Evolutionary conservation across 495 filamentous ascomycete species (phyloP).

Genomic region (Amphirosellinia nigrospora): DNA sequence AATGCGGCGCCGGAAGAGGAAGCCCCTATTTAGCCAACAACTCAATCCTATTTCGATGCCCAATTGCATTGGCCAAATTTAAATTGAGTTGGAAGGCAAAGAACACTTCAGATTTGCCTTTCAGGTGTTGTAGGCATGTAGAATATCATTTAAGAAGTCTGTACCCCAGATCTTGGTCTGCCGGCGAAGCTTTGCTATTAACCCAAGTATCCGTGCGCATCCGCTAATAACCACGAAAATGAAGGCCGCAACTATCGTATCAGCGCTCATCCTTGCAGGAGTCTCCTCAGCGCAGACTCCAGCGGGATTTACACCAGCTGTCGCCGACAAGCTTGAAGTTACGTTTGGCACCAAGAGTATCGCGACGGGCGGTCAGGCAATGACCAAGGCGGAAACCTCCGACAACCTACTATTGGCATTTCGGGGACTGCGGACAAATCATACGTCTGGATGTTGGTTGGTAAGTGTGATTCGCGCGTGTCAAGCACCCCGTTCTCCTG

Average conservation of each 20-base stretch:
- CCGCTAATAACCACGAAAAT: constrained; percentile 26
- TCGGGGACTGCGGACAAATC: constrained; percentile 43
- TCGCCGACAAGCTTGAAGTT: constrained; percentile 50
- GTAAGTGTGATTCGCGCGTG: constrained; percentile 29
- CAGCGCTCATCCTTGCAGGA: constrained; percentile 32
- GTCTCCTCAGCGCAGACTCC: constrained; percentile 49
- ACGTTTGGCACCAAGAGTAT: constrained; percentile 49
- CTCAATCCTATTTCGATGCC: neutral
- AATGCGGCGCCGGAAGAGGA: constrained; percentile 8
- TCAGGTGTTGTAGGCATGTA: neutral
- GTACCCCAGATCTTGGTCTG: neutral
- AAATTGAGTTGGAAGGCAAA: constrained; percentile 8
- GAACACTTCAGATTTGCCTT: too few relatives aligned
- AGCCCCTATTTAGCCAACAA: constrained; percentile 19
- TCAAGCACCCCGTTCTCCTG: neutral
- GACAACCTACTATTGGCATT: constrained; percentile 51
- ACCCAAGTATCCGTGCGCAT: neutral
- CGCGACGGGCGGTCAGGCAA: constrained; percentile 43
- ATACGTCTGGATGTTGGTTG: constrained; percentile 56
- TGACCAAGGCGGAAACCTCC: constrained; percentile 49
- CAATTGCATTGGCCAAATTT: constrained; percentile 1
- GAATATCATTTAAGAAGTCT: constrained; percentile 14
- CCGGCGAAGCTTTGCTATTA: neutral
- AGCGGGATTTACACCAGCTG: constrained; percentile 46
- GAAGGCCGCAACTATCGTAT: constrained; percentile 33